Evolutionary conservation across 139 green algal species (phyloP).

Genomic region (Trebouxia sp.): DNA sequence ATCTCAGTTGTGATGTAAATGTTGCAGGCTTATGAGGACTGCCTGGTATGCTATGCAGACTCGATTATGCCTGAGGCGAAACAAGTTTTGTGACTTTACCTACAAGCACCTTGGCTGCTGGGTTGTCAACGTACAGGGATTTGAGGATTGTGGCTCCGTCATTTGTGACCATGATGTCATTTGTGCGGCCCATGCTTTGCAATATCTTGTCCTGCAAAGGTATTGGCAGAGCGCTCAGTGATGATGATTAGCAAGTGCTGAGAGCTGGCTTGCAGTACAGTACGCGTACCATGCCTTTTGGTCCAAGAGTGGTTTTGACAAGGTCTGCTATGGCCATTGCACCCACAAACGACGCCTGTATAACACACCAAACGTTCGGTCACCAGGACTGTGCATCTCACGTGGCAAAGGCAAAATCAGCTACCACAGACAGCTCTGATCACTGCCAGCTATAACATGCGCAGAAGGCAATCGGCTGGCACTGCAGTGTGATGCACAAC

Average conservation of each 20-base stretch:
- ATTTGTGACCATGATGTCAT: conserved; percentile 96
- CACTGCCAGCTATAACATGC: no score
- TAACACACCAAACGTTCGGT: no score
- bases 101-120: conserved; percentile 94
- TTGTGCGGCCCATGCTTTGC: conserved; percentile 85
- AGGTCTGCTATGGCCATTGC: conserved; percentile 98
- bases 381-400: no score
- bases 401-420: no score
- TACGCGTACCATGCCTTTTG: conserved; percentile 96
- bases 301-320: conserved; percentile 97
- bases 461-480: no score
- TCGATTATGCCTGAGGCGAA: neutral
- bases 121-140: conserved; percentile 96
- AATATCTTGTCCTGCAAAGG: conserved; percentile 96
- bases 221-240: neutral
- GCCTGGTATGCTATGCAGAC: no score
- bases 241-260: neutral
- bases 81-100: conserved; percentile 43
- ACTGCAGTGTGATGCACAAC: neutral
- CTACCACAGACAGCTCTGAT: no score
- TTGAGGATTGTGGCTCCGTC: conserved; percentile 99
- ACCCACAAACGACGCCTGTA: conserved; percentile 92
- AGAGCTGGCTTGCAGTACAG: no score
- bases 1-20: no score
- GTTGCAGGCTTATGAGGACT: no score